A percentile compares a stretch with the other conserved stretches of the same genome.
phyloP scores from a whole-genome alignment of 2,329 filamentous ascomycete species.

The Rutstroemia sp. region DNA sequence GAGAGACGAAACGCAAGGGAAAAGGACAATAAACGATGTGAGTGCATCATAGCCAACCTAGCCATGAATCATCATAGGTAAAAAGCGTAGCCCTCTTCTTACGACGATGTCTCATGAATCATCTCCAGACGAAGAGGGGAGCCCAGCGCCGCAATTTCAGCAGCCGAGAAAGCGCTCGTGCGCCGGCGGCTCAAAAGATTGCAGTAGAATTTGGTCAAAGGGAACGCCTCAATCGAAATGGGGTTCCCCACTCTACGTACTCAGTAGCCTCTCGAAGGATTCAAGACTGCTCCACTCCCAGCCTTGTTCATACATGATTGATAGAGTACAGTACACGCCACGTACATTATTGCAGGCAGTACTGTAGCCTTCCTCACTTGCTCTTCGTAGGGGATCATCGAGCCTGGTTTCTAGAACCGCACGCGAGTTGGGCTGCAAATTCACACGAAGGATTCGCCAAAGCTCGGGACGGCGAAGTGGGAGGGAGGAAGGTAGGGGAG shows the following conservation, averaged over 20 bases:
- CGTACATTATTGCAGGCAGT: background rate
- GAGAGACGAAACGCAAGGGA: background rate
- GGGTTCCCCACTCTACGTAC: background rate
- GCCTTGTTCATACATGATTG: background rate
- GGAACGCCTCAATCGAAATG: background rate
- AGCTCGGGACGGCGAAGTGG: too few species aligned
- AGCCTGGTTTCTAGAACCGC: too few species aligned
- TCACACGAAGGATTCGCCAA: too few species aligned
- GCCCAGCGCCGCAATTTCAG: background rate
- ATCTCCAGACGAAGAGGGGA: background rate
- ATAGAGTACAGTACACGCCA: background rate
- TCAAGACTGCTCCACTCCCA: background rate
- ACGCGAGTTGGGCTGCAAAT: too few species aligned
- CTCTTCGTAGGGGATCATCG: too few species aligned
- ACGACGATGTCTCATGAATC: background rate
- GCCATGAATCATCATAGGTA: background rate
- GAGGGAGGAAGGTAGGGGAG: too few species aligned
- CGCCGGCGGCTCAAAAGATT: conserved; percentile 5
- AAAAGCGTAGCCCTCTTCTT: background rate
- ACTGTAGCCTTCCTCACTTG: background rate
- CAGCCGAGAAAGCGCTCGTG: background rate
- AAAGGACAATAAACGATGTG: background rate
- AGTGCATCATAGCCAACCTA: background rate
- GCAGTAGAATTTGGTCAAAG: background rate
- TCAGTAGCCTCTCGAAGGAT: background rate